A percentile compares a stretch with the other conserved stretches of the same genome.
These are phyloP conservation scores for Spizellomyces sp. DNA, from an alignment of 192 early-diverging fungal species.

Conservation along the genomic window DNA sequence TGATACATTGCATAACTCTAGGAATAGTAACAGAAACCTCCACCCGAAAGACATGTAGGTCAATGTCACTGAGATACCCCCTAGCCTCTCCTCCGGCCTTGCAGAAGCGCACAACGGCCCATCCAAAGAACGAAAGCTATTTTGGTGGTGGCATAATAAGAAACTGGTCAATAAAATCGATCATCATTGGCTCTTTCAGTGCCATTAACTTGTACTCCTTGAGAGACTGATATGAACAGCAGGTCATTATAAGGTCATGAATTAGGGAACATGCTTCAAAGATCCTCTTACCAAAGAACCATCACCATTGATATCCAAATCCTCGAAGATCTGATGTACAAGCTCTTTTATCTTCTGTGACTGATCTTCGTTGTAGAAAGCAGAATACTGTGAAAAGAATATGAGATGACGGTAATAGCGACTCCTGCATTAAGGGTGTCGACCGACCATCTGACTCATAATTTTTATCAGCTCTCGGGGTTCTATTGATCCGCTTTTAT, in stretches of 20 bases:
- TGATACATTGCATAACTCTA: too few relatives aligned
- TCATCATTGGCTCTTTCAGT: constrained; percentile 76
- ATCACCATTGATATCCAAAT: constrained; percentile 79
- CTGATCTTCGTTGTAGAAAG: constrained; percentile 68
- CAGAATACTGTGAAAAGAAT: constrained; percentile 43
- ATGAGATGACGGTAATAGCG: too few relatives aligned
- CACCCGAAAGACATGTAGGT: too few relatives aligned
- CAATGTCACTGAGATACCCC: too few relatives aligned
- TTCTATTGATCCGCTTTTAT: constrained; percentile 74
- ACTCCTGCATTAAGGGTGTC: too few relatives aligned
- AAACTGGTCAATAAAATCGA: constrained; percentile 79
- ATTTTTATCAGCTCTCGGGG: constrained; percentile 71
- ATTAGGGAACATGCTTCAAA: not conserved
- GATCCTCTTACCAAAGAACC: constrained; percentile 63
- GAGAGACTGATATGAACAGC: constrained; percentile 51
- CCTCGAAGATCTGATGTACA: constrained; percentile 74
- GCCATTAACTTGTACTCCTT: constrained; percentile 78
- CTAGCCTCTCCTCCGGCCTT: too few relatives aligned
- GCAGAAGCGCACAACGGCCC: too few relatives aligned
- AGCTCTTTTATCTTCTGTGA: constrained; percentile 63
- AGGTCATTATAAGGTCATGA: constrained; percentile 1
- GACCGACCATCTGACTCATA: constrained; percentile 72
- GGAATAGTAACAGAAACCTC: too few relatives aligned
- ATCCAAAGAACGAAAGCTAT: not conserved
- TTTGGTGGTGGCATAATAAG: constrained; percentile 33